Base-by-base conservation (phyloP, 768 basidiomycete species). In the Auricularia cornea region DNA sequence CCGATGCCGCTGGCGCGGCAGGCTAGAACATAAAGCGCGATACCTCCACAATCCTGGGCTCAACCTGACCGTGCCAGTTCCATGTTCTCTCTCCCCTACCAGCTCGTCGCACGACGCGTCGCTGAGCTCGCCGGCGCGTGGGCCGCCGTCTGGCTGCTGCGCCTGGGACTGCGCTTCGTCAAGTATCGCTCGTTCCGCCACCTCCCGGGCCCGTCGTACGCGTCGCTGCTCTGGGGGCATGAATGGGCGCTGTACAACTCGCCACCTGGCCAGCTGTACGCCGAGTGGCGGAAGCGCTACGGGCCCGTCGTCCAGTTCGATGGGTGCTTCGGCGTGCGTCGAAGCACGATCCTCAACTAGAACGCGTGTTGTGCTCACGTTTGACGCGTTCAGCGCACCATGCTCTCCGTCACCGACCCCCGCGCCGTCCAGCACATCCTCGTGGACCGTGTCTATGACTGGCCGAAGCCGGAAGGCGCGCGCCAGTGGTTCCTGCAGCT, bases 391-490 rank as follows among this genome's bases (percentile, higher is more conserved):
- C 30, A 87, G 84, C 82, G 83, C 68, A 82, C 81, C 67, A 72
- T 86, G 20, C 69, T 87, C 35, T 85, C 84, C 18, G 77, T 87
- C 38, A 81, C 82, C 0, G 84, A 86, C 69, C 70, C 78, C 35
- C 75, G 76, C 1, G 81, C 86, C 18, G 80, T 86, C 56, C 72
- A 73, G 2, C 84, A 80, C 62, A 83, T 86, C 61, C 72, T 86
- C 1, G 79, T 79, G 31, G 82, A 84, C 67, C 79, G 77, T 14
- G 77, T 79, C 0, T 86, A 86, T 68, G 73, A 72, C 38, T 86
- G 87, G 66, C 85, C 85, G 3, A 87, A 87, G 71, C 83, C 85
- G 10, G 72, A 76, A 59, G 85, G 86, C 28, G 85, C 85, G 23
- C 79, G 85, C 64, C 80, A 79, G 18, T 87, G 86, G 86, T 87